Percentiles rank a stretch among this genome's conserved stretches.
Conservation (phyloP, 2,329 filamentous ascomycete species). For the Talaromyces sp. region DNA sequence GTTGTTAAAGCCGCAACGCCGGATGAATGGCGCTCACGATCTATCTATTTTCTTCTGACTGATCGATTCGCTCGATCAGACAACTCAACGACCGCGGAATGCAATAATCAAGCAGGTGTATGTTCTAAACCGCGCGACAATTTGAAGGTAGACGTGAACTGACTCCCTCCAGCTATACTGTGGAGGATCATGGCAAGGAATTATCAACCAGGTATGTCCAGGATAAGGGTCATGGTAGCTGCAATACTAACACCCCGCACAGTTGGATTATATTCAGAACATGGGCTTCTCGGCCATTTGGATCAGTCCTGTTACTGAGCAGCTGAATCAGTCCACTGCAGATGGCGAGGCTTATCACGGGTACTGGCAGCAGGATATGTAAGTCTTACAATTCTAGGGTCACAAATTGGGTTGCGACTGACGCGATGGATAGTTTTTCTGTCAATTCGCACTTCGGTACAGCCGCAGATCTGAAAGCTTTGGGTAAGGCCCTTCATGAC, state of each 20-base stretch:
- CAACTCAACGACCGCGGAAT: conserved; percentile 31
- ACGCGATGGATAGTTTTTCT: conserved; percentile 31
- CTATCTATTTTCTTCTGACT: conserved; percentile 44
- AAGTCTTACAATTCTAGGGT: not conserved
- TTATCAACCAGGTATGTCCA: conserved; percentile 33
- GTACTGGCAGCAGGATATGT: conserved; percentile 49
- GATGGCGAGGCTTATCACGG: conserved; percentile 45
- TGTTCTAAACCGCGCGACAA: not conserved
- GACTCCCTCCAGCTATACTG: conserved; percentile 31
- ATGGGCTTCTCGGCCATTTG: conserved; percentile 48
- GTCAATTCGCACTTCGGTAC: conserved; percentile 58
- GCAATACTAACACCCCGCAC: not conserved
- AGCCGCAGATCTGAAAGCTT: conserved; percentile 52
- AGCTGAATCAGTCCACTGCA: conserved; percentile 32
- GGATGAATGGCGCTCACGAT: conserved; percentile 38
- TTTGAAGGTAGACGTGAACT: not conserved
- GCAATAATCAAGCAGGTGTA: conserved; percentile 24
- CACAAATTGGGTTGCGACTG: not conserved
- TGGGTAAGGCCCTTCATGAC: conserved; percentile 52
- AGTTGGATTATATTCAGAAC: conserved; percentile 48
- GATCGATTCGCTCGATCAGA: conserved; percentile 43
- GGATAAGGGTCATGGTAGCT: too few relatives aligned
- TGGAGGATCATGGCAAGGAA: conserved; percentile 45
- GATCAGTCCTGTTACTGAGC: conserved; percentile 44
- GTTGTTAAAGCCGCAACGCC: conserved; percentile 28